phyloP scores from a whole-genome alignment of 495 filamentous ascomycete species.

The Cryomyces minteri region DNA sequence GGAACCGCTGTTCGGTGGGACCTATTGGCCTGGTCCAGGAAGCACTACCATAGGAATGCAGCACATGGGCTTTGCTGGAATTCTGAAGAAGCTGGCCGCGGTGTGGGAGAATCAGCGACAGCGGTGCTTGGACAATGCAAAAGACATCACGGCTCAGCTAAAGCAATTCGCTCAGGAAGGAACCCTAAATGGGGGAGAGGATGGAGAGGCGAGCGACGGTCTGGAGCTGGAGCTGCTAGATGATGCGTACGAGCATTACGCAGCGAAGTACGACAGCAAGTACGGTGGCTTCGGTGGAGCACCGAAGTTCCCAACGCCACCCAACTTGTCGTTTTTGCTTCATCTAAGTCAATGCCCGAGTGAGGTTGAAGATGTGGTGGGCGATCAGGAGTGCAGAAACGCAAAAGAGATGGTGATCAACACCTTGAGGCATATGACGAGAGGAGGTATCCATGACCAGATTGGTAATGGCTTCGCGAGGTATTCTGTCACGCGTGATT shows the following conservation, averaged over 20 bases:
- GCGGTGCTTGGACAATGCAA: slow-evolving; percentile 61
- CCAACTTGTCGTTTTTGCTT: slow-evolving; percentile 69
- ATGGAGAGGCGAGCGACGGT: slow-evolving; percentile 25
- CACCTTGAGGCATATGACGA: slow-evolving; percentile 65
- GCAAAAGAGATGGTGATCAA: slow-evolving; percentile 67
- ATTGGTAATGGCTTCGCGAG: slow-evolving; percentile 81
- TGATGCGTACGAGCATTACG: slow-evolving; percentile 69
- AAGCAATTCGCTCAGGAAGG: slow-evolving; percentile 78
- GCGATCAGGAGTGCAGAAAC: slow-evolving; percentile 53
- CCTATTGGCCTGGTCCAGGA: slow-evolving; percentile 81
- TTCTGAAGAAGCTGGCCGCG: slow-evolving; percentile 59
- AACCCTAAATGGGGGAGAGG: slow-evolving; percentile 41
- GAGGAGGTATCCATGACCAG: slow-evolving; percentile 82
- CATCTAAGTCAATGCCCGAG: slow-evolving; percentile 52
- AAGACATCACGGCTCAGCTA: slow-evolving; percentile 62
- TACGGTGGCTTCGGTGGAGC: slow-evolving; percentile 64
- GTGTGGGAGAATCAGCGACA: slow-evolving; percentile 77
- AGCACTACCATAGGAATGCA: slow-evolving; percentile 32
- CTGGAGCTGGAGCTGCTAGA: slow-evolving; percentile 84
- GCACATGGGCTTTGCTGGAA: slow-evolving; percentile 55
- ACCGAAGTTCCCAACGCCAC: slow-evolving; percentile 84
- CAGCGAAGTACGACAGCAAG: slow-evolving; percentile 53
- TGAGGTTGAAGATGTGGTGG: slow-evolving; percentile 69
- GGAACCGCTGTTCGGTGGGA: slow-evolving; percentile 88
- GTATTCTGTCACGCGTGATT: slow-evolving; percentile 79